These are phyloP conservation scores for Lanmaoa pseudosensibilis DNA, from an alignment of 768 basidiomycete genomes.

Conservation along the genomic window DNA sequence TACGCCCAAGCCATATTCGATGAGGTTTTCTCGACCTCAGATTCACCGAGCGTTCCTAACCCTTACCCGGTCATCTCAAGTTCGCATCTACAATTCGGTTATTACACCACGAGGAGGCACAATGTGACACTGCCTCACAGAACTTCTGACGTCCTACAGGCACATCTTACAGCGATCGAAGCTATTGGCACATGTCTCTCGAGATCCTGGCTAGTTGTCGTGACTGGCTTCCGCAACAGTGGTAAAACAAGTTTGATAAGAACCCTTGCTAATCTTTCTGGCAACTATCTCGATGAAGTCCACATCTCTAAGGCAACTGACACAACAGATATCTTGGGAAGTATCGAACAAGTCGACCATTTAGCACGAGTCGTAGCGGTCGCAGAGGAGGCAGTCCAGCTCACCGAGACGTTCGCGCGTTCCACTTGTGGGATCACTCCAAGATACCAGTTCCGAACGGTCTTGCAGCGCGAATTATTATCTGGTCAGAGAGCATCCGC, in stretches of 20 bases:
- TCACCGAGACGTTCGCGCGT: conserved; percentile 42
- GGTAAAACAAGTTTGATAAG: conserved; percentile 83
- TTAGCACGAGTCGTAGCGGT: conserved; percentile 39
- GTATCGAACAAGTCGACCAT: conserved; percentile 87
- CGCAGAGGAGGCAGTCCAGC: conserved; percentile 40
- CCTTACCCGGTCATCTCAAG: conserved; percentile 39
- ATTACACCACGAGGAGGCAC: conserved; percentile 43
- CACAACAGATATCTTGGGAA: conserved; percentile 90
- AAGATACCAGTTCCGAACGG: conserved; percentile 14
- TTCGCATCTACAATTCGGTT: conserved; percentile 63
- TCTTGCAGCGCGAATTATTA: conserved; percentile 18
- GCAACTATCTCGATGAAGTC: conserved; percentile 69
- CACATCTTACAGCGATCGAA: conserved; percentile 66
- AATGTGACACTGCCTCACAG: conserved; percentile 36
- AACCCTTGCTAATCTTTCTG: conserved; percentile 67
- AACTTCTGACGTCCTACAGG: conserved; percentile 55
- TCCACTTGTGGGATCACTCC: conserved; percentile 26
- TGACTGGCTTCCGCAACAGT: conserved; percentile 69
- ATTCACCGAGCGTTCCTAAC: conserved; percentile 41
- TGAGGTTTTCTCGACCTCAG: conserved; percentile 42
- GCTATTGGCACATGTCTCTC: conserved; percentile 71
- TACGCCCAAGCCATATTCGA: conserved; percentile 56
- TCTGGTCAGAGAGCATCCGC: conserved; percentile 16
- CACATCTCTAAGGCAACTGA: conserved; percentile 85
- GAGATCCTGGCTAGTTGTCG: conserved; percentile 84